Base-by-base conservation (phyloP, 2,329 filamentous ascomycete species). In the Xylaria polymorpha region DNA sequence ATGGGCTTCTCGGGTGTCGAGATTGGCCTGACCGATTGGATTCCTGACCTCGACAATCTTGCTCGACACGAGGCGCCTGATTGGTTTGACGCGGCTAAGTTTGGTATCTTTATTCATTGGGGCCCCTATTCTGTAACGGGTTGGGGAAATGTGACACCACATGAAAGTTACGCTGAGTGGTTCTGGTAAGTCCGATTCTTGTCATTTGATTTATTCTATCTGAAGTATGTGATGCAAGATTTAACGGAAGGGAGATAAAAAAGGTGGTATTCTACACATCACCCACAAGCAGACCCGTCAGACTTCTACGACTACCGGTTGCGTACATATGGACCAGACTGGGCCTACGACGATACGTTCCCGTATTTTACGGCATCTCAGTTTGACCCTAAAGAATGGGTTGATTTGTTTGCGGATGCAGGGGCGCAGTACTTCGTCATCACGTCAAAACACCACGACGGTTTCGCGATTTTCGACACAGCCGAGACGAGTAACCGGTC, bases 31-130 rank as follows among this genome's bases (percentile, higher is more conserved):
- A 74, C 73, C 0, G 76, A 80, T 7, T 83, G 77, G 74, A 79
- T 78, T 0, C 67, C 77, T 4, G 80, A 81, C 9, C 58, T 79
- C 0, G 73, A 77, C 10, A 82, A 78, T 65, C 75, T 84, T 3
- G 76, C 77, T 1, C 76, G 75, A 20, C 82, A 84, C 56, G 79
- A 80, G 73, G 81, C 82, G 15, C 86, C 86, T 0, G 79, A 81
- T 5, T 89, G 87, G 87, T 89, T 83, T 71, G 81, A 86, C 63
- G 80, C 83, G 50, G 84, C 81, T 25, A 89, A 90, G 66, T 89
- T 81, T 69, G 87, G 87, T 0, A 89, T 89, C 44, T 89, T 90
- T 73, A 86, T 89, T 48, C 87, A 89, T 68, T 89, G 87, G 85
- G 87, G 87, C 0, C 79, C 83, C 0, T 89, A 88, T 71, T 77